phyloP scores from a whole-genome alignment of 139 green algal species.

The Haematococcus sp. region DNA sequence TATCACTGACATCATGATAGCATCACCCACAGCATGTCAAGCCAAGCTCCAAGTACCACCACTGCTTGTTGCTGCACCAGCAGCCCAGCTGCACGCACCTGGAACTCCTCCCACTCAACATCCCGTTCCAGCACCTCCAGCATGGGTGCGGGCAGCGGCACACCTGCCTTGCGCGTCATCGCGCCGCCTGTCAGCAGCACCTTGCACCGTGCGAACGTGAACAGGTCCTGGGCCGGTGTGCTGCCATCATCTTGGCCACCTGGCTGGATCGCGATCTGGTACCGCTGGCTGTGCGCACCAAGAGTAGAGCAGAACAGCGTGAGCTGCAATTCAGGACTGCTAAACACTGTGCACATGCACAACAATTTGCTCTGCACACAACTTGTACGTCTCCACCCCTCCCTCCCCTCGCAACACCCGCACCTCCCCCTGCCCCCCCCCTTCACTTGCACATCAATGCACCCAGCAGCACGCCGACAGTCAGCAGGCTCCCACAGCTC shows the following conservation, averaged over 20 bases:
- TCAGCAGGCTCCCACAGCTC: too few relatives aligned
- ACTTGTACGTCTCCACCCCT: background rate
- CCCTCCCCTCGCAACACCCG: background rate
- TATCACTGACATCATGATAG: too few relatives aligned
- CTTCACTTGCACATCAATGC: too few relatives aligned
- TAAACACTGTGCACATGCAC: too few relatives aligned
- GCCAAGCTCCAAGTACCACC: too few relatives aligned
- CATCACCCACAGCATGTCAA: too few relatives aligned
- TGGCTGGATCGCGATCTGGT: constrained; percentile 4
- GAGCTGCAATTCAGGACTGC: too few relatives aligned
- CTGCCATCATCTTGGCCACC: background rate
- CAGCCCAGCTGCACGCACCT: constrained; percentile 41
- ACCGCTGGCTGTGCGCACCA: constrained; percentile 3
- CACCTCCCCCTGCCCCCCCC: too few relatives aligned
- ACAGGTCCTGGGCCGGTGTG: constrained; percentile 41
- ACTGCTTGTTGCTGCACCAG: too few relatives aligned
- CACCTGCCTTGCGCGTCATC: constrained; percentile 46
- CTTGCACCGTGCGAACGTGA: constrained; percentile 55
- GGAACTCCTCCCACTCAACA: constrained; percentile 76
- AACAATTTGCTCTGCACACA: too few relatives aligned
- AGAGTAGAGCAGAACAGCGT: background rate
- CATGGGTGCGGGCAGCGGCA: constrained; percentile 62
- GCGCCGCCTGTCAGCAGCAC: constrained; percentile 41
- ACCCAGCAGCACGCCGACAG: too few relatives aligned
- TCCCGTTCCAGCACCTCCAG: constrained; percentile 53